Evolutionary conservation across 2,329 filamentous ascomycete species (phyloP).

Genomic region (Fusarium virguliforme): DNA sequence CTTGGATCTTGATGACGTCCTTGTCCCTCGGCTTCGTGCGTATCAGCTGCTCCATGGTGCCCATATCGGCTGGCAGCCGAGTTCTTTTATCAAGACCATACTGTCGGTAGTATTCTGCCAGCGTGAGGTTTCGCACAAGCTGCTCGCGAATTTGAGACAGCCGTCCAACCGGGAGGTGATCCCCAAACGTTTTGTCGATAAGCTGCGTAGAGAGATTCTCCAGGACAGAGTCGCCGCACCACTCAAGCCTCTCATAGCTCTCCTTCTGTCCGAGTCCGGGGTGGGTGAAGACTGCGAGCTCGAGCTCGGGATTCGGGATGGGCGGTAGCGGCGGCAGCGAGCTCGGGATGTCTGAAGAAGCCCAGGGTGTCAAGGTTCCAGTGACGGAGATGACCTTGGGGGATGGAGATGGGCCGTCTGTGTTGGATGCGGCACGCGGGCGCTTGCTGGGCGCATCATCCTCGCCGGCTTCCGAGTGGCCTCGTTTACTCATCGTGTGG

Average conservation of each 20-base stretch:
- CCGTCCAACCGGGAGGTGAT: slow-evolving; percentile 74
- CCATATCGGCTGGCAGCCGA: slow-evolving; percentile 67
- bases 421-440: slow-evolving; percentile 26
- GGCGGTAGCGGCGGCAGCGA: slow-evolving; percentile 72
- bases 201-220: slow-evolving; percentile 83
- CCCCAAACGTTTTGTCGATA: slow-evolving; percentile 80
- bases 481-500: slow-evolving; percentile 36
- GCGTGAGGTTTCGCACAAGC: slow-evolving; percentile 84
- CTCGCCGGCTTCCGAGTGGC: slow-evolving; percentile 15
- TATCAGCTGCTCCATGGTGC: slow-evolving; percentile 47
- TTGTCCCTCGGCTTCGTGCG: slow-evolving; percentile 60
- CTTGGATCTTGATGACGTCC: slow-evolving; percentile 80
- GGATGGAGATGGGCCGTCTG: background rate
- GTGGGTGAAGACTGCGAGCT: slow-evolving; percentile 78
- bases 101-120: slow-evolving; percentile 77
- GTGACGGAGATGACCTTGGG: slow-evolving; percentile 20
- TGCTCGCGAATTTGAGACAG: slow-evolving; percentile 83
- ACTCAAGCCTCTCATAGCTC: slow-evolving; percentile 87
- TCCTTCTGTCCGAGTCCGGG: slow-evolving; percentile 60
- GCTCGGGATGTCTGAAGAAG: slow-evolving; percentile 64
- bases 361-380: slow-evolving; percentile 59
- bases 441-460: slow-evolving; percentile 41
- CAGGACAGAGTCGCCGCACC: slow-evolving; percentile 89
- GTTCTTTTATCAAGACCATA: slow-evolving; percentile 81
- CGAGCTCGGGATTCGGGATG: slow-evolving; percentile 72